Evolutionary conservation across 1,284 basidiomycete species (phyloP).

Genomic region (Uromyces viciae-fabae): DNA sequence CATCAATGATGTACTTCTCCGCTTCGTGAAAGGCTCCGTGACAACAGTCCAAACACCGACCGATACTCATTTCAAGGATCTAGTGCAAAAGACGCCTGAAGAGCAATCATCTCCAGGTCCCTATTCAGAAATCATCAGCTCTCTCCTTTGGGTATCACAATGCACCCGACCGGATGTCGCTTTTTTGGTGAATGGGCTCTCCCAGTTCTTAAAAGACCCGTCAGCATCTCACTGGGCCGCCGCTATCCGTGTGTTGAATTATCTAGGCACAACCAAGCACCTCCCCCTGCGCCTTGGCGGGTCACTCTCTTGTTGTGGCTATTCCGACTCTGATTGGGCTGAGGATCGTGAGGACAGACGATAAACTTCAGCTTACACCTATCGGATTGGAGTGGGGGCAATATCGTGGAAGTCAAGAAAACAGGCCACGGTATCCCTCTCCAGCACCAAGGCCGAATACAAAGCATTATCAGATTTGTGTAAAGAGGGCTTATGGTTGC

Average conservation of each 20-base stretch:
- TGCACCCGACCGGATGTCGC: background rate
- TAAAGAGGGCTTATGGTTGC: background rate
- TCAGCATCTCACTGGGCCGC: constrained; percentile 3
- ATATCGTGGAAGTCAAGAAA: constrained; percentile 23
- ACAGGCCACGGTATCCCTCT: background rate
- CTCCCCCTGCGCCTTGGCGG: background rate
- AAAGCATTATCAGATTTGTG: constrained; percentile 20
- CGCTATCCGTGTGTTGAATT: background rate
- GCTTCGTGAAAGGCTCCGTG: background rate
- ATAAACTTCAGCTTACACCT: constrained; percentile 2
- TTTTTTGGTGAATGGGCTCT: background rate
- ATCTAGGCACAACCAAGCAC: background rate
- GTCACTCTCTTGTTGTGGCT: background rate
- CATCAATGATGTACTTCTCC: background rate
- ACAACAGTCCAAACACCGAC: background rate
- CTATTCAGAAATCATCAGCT: background rate
- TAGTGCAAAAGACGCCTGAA: background rate
- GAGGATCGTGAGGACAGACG: background rate
- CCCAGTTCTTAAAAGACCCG: background rate
- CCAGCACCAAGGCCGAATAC: constrained; percentile 1
- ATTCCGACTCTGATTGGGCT: constrained; percentile 21
- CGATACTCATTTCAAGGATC: background rate
- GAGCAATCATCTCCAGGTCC: background rate
- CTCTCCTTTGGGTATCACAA: background rate
- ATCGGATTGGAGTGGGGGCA: background rate